A percentile compares a stretch with the other conserved stretches of the same genome.
Evolutionary conservation across 2,329 filamentous ascomycete species (phyloP).

Genomic region (Colletotrichum gloeosporioides): DNA sequence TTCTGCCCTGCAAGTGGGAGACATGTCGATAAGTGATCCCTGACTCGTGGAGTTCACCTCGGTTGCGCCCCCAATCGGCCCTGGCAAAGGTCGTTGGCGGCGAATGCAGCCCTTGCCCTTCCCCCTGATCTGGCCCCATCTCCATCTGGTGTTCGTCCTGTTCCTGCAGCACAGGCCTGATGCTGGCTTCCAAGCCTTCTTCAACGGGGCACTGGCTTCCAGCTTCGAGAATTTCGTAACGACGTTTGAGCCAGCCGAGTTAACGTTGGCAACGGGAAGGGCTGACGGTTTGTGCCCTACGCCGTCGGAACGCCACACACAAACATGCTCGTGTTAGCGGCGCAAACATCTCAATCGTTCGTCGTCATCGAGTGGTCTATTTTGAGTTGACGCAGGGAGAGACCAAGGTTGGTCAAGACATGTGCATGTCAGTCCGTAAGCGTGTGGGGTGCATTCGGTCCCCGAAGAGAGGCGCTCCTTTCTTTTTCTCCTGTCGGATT

Average conservation of each 20-base stretch:
- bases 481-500: neutral
- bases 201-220: neutral
- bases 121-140: neutral
- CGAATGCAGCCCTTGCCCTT: neutral
- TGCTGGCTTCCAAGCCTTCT: neutral
- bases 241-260: neutral
- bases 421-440: neutral
- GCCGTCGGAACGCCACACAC: neutral
- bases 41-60: constrained; percentile 2
- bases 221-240: neutral
- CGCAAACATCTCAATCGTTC: neutral
- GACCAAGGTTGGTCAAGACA: neutral
- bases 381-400: neutral
- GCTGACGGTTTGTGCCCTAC: neutral
- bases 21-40: neutral
- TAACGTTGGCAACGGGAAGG: neutral
- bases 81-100: neutral
- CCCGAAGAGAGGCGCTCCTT: neutral
- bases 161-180: constrained; percentile 5
- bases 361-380: neutral
- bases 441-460: neutral
- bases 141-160: neutral
- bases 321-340: neutral
- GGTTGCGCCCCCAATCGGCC: neutral
- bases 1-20: neutral